These are phyloP conservation scores for Hyaloperonospora arabidopsidis DNA, from an alignment of 352 stramenopile species.

Conservation along the genomic window DNA sequence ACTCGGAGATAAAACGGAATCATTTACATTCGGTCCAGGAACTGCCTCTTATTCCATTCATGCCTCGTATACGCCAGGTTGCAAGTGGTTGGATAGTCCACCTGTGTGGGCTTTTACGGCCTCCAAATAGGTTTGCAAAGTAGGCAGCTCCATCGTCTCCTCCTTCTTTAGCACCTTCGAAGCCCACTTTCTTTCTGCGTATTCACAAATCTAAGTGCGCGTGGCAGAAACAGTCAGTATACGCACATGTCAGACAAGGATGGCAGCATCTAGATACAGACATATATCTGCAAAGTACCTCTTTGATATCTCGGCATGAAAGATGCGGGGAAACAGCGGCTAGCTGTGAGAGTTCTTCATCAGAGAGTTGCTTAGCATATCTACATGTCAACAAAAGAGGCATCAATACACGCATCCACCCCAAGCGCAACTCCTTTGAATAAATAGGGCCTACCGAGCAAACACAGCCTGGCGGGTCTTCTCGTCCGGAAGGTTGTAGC, in stretches of 20 bases:
- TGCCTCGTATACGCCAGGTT: slow-evolving; percentile 48
- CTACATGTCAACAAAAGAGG: slow-evolving; percentile 34
- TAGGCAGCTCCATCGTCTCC: slow-evolving; percentile 61
- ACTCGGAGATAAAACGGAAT: background rate
- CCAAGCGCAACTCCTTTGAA: background rate
- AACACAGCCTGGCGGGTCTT: slow-evolving; percentile 83
- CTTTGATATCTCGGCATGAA: slow-evolving; percentile 91
- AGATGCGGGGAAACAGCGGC: slow-evolving; percentile 74
- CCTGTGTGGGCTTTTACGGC: slow-evolving; percentile 61
- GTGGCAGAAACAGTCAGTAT: background rate
- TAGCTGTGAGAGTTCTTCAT: slow-evolving; percentile 67
- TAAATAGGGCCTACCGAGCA: slow-evolving; percentile 39
- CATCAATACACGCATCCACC: slow-evolving; percentile 5
- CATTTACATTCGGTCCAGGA: too few relatives aligned
- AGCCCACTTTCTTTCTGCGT: slow-evolving; percentile 88
- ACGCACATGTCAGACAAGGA: background rate
- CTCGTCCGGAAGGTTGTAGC: slow-evolving; percentile 86
- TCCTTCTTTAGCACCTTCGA: slow-evolving; percentile 86
- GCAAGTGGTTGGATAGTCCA: slow-evolving; percentile 35
- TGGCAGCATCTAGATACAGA: background rate
- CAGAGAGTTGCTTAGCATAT: slow-evolving; percentile 86
- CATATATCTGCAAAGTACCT: slow-evolving; percentile 36
- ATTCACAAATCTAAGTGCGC: slow-evolving; percentile 81
- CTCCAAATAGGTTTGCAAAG: slow-evolving; percentile 62
- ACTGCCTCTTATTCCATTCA: slow-evolving; percentile 13